Conservation (phyloP, 345 rosid genomes). For the Lumnitzera racemosa region DNA sequence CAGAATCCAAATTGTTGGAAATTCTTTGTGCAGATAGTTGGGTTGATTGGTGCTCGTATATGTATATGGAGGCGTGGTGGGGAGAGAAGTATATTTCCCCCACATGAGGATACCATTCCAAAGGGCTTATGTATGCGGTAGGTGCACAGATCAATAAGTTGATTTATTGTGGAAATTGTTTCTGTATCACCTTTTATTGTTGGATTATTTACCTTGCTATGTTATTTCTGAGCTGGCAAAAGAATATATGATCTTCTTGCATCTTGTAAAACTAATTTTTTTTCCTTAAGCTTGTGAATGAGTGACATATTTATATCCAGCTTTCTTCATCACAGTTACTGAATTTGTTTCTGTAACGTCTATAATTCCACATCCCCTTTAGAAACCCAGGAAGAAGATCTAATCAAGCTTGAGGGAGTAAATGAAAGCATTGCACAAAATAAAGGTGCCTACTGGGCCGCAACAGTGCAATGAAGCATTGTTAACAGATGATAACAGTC, state of each 20-base stretch:
- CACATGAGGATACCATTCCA: constrained; percentile 54
- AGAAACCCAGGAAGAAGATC: no score
- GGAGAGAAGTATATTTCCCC: constrained; percentile 64
- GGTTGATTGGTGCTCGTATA: constrained; percentile 69
- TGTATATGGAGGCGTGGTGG: constrained; percentile 88
- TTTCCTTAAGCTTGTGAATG: no score
- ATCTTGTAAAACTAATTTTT: no score
- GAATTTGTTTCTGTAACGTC: no score
- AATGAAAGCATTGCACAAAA: no score
- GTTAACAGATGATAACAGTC: background rate
- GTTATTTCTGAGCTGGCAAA: no score
- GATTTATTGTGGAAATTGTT: background rate
- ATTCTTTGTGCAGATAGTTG: constrained; percentile 58
- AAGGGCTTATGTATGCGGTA: constrained; percentile 92
- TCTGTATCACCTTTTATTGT: background rate
- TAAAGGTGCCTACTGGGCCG: no score
- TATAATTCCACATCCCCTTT: no score
- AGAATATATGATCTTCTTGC: no score
- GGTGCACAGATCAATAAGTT: constrained; percentile 19
- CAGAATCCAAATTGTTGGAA: background rate
- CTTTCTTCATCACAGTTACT: no score
- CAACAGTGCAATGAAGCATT: no score
- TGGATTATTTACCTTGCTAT: background rate
- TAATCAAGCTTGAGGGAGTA: background rate
- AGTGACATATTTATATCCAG: no score